phyloP scores from a whole-genome alignment of 257 asterid species.

The Scutellaria barbata region DNA sequence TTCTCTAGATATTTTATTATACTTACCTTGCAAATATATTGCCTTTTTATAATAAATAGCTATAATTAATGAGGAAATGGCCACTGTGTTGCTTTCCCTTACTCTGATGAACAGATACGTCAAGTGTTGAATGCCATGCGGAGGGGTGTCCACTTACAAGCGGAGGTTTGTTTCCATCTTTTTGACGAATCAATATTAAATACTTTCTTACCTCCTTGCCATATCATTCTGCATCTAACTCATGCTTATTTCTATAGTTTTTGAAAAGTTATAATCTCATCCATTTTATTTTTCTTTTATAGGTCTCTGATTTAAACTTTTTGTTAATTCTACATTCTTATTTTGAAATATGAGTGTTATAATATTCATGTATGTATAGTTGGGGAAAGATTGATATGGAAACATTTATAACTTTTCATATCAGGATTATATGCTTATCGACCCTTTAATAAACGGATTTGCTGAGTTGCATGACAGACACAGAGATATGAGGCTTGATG shows the following conservation, averaged over 20 bases:
- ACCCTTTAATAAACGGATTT: conserved; percentile 59
- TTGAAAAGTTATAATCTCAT: not conserved
- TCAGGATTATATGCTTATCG: conserved; percentile 71
- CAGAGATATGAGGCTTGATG: conserved; percentile 91
- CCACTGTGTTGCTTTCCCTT: conserved; percentile 25
- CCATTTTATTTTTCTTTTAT: not conserved
- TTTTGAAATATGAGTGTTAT: not conserved
- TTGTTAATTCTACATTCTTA: not conserved
- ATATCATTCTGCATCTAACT: conserved; percentile 3
- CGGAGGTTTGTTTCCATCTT: conserved; percentile 67
- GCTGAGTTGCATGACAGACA: conserved; percentile 83
- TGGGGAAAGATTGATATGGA: not conserved
- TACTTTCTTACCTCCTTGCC: not conserved
- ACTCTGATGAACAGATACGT: conserved; percentile 64
- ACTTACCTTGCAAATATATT: not conserved
- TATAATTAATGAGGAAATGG: not conserved
- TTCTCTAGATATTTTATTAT: not conserved
- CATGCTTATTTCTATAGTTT: not conserved
- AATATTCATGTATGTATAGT: not conserved
- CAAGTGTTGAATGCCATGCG: conserved; percentile 79
- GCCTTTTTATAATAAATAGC: not conserved
- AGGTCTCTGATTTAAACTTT: not conserved
- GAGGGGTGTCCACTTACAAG: conserved; percentile 61
- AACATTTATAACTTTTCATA: not conserved
- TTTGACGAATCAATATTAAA: not conserved